Conservation (phyloP, 2,329 filamentous ascomycete genomes). For the Rhinocladiella mackenziei region DNA sequence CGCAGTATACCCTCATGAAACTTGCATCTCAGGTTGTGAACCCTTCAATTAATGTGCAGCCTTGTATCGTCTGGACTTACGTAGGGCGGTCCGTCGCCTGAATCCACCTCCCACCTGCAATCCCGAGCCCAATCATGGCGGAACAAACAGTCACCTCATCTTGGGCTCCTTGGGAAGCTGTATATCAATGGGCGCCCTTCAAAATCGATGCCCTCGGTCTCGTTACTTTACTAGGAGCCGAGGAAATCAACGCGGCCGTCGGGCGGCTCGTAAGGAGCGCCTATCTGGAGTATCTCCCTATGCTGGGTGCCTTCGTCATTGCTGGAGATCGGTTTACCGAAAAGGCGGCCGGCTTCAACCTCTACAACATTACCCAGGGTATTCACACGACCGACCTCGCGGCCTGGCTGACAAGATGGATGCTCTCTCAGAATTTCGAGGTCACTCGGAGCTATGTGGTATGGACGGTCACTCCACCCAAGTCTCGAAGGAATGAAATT, state of each 20-base stretch:
- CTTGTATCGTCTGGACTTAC: too few species aligned
- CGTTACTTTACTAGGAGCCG: slow-evolving; percentile 29
- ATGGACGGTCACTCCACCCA: slow-evolving; percentile 16
- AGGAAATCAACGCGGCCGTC: slow-evolving; percentile 26
- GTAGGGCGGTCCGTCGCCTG: background rate
- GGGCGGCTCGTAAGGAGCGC: slow-evolving; percentile 25
- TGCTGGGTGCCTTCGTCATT: slow-evolving; percentile 29
- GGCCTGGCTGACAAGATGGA: slow-evolving; percentile 25
- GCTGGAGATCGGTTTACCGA: slow-evolving; percentile 26
- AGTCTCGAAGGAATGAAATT: slow-evolving; percentile 7
- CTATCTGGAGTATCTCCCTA: slow-evolving; percentile 27
- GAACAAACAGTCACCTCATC: background rate
- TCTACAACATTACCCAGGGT: slow-evolving; percentile 29
- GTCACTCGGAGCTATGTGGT: slow-evolving; percentile 17
- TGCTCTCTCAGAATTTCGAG: slow-evolving; percentile 20
- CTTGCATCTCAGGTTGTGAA: too few species aligned
- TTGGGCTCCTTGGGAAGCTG: slow-evolving; percentile 20
- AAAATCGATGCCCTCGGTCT: slow-evolving; percentile 29
- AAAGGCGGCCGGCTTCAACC: slow-evolving; percentile 23
- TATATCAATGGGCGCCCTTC: slow-evolving; percentile 22
- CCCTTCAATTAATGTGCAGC: too few species aligned
- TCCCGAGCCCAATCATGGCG: background rate
- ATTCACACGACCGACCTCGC: slow-evolving; percentile 26
- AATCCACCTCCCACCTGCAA: background rate
- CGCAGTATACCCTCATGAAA: too few species aligned